Evolutionary conservation across 2,329 filamentous ascomycete genomes (phyloP), one percentile per base, ranked within the genome.

Genomic region (Colletotrichum tropicicola): DNA sequence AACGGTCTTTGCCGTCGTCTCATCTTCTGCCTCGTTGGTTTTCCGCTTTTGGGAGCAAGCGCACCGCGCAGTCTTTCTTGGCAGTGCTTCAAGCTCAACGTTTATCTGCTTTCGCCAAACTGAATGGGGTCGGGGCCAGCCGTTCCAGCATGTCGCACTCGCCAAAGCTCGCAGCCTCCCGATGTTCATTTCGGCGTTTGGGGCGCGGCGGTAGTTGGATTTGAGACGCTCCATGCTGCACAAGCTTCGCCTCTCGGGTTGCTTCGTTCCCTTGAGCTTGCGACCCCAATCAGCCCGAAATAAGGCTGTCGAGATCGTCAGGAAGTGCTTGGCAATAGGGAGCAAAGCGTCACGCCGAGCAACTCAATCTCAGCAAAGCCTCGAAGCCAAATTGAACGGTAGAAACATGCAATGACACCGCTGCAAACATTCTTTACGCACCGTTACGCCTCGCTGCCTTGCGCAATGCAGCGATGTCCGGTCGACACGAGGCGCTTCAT

Each of bases 291-390:
- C 25, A 44, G 41, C 21, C 23, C 21, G 21, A 49, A 54, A 39
- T 51, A 65, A 41, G 61, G 57, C 61, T 61, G 21, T 55, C 15
- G 44, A 44, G 57, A 65, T 65, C 43, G 57, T 44, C 48, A 51
- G 32, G 23, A 59, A 44, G 15, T n/a, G n/a, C 61, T 61, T 61
- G 61, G 61, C 57, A 51, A 55, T 25, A 30, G 61, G 10, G 57
- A 55, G 61, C 61, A 65, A 65, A 65, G 61, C 61, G 51, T n/a
- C 49, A 43, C 49, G 61, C 43, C 44, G 43, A 55, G 56, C 57
- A 51, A 65, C 61, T 61, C 39, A 43, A 54, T 30, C 27, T 39
- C 60, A 23, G 35, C 21, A 44, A 28, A 39, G 44, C 23, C 43
- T 25, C 30, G n/a, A 44, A 54, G 57, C 44, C 43, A 43, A 61